These are phyloP conservation scores for Rhizopus microsporus DNA, from an alignment of 371 early-diverging fungal species.

Conservation along the genomic window DNA sequence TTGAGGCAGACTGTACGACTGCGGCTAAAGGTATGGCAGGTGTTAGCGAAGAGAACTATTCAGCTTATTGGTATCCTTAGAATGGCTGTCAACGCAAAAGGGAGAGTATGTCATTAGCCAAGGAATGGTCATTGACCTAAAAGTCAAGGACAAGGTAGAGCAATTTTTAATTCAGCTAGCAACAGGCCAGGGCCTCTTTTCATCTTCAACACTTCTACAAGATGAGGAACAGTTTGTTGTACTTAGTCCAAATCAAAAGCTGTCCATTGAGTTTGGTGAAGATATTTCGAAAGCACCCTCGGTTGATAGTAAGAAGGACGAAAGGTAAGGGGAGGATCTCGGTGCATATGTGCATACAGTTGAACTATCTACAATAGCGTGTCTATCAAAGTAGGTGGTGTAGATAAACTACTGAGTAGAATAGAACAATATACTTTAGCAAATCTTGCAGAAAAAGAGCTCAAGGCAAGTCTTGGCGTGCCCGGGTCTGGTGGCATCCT, in stretches of 20 bases:
- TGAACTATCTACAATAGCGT: not conserved
- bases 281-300: conserved; percentile 26
- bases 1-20: conserved; percentile 24
- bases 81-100: conserved; percentile 19
- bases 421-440: conserved; percentile 56
- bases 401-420: conserved; percentile 42
- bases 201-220: conserved; percentile 16
- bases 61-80: not conserved
- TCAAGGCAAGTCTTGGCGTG: conserved; percentile 52
- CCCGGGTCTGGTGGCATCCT: conserved; percentile 75
- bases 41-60: not conserved
- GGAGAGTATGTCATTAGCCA: conserved; percentile 29
- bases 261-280: conserved; percentile 54
- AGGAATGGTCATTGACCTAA: conserved; percentile 20
- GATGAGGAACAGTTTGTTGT: conserved; percentile 40
- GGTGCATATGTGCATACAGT: not conserved
- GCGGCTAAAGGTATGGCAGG: conserved; percentile 23
- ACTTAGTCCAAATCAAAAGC: conserved; percentile 28
- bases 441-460: conserved; percentile 49
- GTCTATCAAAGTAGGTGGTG: conserved; percentile 46
- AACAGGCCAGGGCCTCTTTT: conserved; percentile 35
- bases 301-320: conserved; percentile 7
- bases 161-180: conserved; percentile 36
- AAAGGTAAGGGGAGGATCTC: conserved; percentile 1
- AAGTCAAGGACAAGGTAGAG: conserved; percentile 7